These are phyloP conservation scores for Chalara sp. DNA, from an alignment of 2,329 filamentous ascomycete genomes.

Conservation along the genomic window DNA sequence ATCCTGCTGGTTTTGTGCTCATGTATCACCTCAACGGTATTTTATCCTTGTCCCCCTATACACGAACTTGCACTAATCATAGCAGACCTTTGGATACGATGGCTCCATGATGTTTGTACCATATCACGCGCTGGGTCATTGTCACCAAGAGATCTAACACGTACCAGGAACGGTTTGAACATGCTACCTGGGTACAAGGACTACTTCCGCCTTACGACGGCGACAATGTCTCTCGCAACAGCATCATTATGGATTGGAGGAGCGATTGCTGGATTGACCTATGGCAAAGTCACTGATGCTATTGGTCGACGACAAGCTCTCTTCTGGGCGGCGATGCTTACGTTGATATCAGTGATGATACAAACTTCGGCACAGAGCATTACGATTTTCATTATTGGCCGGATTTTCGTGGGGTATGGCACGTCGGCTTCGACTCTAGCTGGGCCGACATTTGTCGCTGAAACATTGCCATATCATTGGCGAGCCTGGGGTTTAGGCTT, in stretches of 20 bases:
- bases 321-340: constrained; percentile 18
- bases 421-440: constrained; percentile 26
- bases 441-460: constrained; percentile 33
- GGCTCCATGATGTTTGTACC: constrained; percentile 14
- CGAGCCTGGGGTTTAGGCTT: not conserved
- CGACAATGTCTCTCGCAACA: constrained; percentile 47
- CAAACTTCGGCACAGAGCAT: constrained; percentile 19
- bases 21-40: not conserved
- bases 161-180: constrained; percentile 41
- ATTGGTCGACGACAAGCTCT: constrained; percentile 28
- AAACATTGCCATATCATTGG: not conserved
- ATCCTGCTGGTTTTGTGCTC: not conserved
- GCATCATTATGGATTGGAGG: constrained; percentile 48
- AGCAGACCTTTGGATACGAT: constrained; percentile 16
- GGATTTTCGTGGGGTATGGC: constrained; percentile 17
- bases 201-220: constrained; percentile 47
- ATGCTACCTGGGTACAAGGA: constrained; percentile 49
- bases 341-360: constrained; percentile 17
- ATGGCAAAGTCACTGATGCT: constrained; percentile 31
- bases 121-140: not conserved
- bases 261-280: constrained; percentile 54
- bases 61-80: not conserved
- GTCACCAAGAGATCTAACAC: not conserved
- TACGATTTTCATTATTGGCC: constrained; percentile 19
- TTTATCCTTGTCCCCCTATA: not conserved